Conservation (phyloP, 139 green algal genomes). For the Micractinium conductrix region DNA sequence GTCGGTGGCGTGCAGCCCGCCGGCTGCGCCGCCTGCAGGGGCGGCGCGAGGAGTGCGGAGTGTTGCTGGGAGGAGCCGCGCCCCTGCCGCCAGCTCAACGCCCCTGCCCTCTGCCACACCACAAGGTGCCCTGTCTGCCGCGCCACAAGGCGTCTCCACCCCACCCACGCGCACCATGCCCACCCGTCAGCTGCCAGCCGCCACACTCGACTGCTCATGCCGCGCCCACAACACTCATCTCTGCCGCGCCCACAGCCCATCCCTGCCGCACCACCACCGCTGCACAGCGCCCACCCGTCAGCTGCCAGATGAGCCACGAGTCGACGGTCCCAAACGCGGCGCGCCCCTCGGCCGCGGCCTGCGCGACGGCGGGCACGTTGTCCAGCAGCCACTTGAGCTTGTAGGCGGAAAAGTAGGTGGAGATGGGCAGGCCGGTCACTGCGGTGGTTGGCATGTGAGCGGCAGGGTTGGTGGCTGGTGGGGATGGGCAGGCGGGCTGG, state of each 20-base stretch:
- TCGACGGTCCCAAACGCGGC: constrained; percentile 93
- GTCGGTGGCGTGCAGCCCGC: constrained; percentile 88
- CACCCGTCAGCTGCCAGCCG: too few relatives aligned
- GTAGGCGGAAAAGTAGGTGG: constrained; percentile 95
- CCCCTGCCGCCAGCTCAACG: background rate
- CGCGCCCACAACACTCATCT: too few relatives aligned
- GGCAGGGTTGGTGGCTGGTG: background rate
- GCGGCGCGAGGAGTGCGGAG: background rate
- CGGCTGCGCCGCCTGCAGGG: constrained; percentile 13
- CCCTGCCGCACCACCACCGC: too few relatives aligned
- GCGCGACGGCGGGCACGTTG: constrained; percentile 77
- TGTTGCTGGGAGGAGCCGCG: background rate
- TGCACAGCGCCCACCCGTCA: constrained; percentile 84
- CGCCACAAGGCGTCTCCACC: too few relatives aligned
- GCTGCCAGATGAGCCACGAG: constrained; percentile 95
- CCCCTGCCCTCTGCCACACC: background rate
- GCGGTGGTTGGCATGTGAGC: background rate
- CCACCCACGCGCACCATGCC: too few relatives aligned
- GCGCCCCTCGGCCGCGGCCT: constrained; percentile 50
- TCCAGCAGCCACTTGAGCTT: constrained; percentile 96
- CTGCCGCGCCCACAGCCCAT: too few relatives aligned
- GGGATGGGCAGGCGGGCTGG: background rate
- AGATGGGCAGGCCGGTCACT: constrained; percentile 92
- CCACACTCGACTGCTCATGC: too few relatives aligned
- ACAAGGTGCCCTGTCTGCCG: too few relatives aligned